A percentile compares a stretch with the other conserved stretches of the same genome.
phyloP scores from a whole-genome alignment of 306 rosid species.

The Castanea sativa region DNA sequence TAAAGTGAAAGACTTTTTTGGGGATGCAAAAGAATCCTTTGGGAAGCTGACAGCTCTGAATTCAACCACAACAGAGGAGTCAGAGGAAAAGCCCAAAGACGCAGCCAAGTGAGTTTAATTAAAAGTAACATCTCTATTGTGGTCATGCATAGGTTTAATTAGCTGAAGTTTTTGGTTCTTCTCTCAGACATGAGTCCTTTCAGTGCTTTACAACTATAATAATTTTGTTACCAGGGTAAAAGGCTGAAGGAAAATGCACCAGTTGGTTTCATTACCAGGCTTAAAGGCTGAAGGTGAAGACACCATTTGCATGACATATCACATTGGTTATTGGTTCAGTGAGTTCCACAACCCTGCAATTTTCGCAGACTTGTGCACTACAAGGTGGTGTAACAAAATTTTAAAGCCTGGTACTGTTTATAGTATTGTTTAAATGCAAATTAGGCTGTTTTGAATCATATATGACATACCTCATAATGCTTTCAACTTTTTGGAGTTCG shows the following conservation, averaged over 20 bases:
- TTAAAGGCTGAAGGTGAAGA: constrained; percentile 34
- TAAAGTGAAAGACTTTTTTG: constrained; percentile 81
- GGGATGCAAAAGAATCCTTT: constrained; percentile 87
- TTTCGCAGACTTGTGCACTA: constrained; percentile 14
- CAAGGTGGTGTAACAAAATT: constrained; percentile 24
- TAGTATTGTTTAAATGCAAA: constrained; percentile 3
- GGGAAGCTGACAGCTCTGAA: constrained; percentile 63
- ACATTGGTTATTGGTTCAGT: constrained; percentile 17
- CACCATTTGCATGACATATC: constrained; percentile 27
- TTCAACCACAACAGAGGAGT: constrained; percentile 36
- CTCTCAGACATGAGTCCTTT: constrained; percentile 11
- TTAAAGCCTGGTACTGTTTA: constrained; percentile 39
- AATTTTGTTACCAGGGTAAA: constrained; percentile 41
- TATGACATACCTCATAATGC: neutral
- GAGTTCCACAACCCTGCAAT: constrained; percentile 17
- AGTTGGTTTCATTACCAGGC: constrained; percentile 37
- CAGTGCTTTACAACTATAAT: neutral
- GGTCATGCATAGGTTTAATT: neutral
- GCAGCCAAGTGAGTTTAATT: constrained; percentile 63
- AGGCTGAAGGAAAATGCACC: constrained; percentile 18
- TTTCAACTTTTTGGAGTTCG: neutral
- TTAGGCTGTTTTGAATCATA: neutral
- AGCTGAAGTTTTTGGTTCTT: neutral
- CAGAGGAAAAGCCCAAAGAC: constrained; percentile 37
- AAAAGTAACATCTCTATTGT: neutral